Conservation (phyloP, 2,329 filamentous ascomycete species). For the Phymatotrichopsis omnivora region DNA sequence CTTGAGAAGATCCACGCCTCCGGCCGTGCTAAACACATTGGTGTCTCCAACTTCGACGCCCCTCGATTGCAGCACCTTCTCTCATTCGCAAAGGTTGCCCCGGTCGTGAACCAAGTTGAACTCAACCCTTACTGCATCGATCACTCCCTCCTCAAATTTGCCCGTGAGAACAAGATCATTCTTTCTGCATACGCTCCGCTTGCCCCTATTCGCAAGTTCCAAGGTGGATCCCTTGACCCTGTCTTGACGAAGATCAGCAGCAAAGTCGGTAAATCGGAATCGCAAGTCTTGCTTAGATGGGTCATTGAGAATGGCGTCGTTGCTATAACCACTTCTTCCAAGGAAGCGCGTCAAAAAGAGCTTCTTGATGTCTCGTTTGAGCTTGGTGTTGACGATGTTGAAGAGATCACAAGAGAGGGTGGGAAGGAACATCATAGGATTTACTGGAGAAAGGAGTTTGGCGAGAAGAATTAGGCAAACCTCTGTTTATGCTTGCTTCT, state of each 20-base stretch:
- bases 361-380: slow-evolving; percentile 48
- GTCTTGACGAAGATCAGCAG: slow-evolving; percentile 43
- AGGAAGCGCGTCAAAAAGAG: slow-evolving; percentile 47
- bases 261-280: slow-evolving; percentile 50
- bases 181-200: slow-evolving; percentile 28
- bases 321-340: slow-evolving; percentile 50
- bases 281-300: slow-evolving; percentile 51
- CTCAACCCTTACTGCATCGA: slow-evolving; percentile 53
- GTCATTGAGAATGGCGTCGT: slow-evolving; percentile 50
- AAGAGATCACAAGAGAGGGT: slow-evolving; percentile 39
- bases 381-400: slow-evolving; percentile 49
- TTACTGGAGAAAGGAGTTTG: slow-evolving; percentile 21
- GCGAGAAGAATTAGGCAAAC: slow-evolving; percentile 5
- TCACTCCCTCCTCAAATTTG: slow-evolving; percentile 18
- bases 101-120: slow-evolving; percentile 72
- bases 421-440: slow-evolving; percentile 21
- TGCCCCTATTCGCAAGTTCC: slow-evolving; percentile 36
- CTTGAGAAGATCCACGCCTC: slow-evolving; percentile 51
- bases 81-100: slow-evolving; percentile 49
- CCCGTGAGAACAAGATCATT: slow-evolving; percentile 23
- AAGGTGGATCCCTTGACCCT: slow-evolving; percentile 45
- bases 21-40: slow-evolving; percentile 59
- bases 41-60: slow-evolving; percentile 62
- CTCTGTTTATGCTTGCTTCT: no score
- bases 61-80: slow-evolving; percentile 47